Base-by-base conservation (phyloP, 139 green algal species). In the Picochlorum sp. region DNA sequence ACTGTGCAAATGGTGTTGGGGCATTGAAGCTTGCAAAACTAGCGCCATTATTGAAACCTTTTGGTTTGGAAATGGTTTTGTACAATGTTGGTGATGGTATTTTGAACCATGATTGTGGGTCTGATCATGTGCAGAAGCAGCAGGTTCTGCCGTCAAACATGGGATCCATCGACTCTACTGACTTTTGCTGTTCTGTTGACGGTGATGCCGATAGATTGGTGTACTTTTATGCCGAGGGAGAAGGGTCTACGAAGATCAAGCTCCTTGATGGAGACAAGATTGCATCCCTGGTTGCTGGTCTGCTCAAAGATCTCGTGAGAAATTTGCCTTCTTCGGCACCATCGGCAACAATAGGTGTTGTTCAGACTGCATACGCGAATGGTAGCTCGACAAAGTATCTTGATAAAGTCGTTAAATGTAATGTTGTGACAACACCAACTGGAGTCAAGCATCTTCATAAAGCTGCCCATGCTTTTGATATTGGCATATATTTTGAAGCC, bases 361-460 rank as follows among this genome's bases (percentile, higher is more conserved):
- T 98, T 29, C 93, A 98, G 73, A 99, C 93, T 9, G 93, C 93
- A 3, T 99, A 99, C 58, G 89, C 93, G 22, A 99, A 99, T 67
- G 89, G 89, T 0, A 81, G 76, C 0, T 88, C 86, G 10, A 95
- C 82, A 1, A 33, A 49, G 7, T 97, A 86, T 73, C 56, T 95
- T 22, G 37, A 44, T 5, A 51, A 78, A 16, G 25, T 26, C 7
- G 43, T 83, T 52, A 50, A 57, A 25, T 59, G 63, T 30, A 33
- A 51, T 2, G 74, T 84, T 7, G 68, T 36, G 14, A 25, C 63
- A n/a, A 71, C 85, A 3, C 64, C 63, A n/a, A 94, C 84, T 57
- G 91, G 93, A 10, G 93, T 99, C 22, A 99, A 99, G 73, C 74
- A 93, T 68, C 59, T 96, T 50, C 88, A 97, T 47, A 68, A 71